phyloP scores from a whole-genome alignment of 73 alveolate genomes.

The Paramecium bursaria region DNA sequence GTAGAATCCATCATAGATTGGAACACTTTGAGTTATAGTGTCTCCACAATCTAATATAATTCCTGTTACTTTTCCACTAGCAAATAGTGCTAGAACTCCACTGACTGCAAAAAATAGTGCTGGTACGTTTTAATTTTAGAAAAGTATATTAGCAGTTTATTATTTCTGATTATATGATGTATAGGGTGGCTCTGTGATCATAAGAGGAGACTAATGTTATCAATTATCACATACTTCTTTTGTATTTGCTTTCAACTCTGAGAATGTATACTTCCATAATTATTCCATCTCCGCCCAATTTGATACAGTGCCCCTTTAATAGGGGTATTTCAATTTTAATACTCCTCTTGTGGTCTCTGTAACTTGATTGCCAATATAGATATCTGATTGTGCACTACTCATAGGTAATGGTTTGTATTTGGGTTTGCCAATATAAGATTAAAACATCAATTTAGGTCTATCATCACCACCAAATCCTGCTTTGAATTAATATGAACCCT shows the following conservation, averaged over 20 bases:
- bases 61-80: constrained; percentile 93
- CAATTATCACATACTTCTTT: constrained; percentile 15
- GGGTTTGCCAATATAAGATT: constrained; percentile 38
- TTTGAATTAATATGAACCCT: constrained; percentile 41
- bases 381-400: not conserved
- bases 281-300: constrained; percentile 20
- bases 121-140: constrained; percentile 86
- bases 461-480: constrained; percentile 59
- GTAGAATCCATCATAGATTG: constrained; percentile 90
- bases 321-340: constrained; percentile 36
- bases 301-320: not conserved
- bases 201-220: constrained; percentile 80
- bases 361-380: constrained; percentile 44
- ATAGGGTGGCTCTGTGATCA: constrained; percentile 88
- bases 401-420: constrained; percentile 1
- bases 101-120: constrained; percentile 84
- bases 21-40: constrained; percentile 84
- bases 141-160: constrained; percentile 80
- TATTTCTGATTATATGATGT: constrained; percentile 84
- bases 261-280: constrained; percentile 42
- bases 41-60: constrained; percentile 92
- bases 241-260: constrained; percentile 4
- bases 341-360: constrained; percentile 25
- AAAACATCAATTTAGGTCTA: constrained; percentile 21
- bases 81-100: constrained; percentile 82